Base-by-base conservation (phyloP, 345 rosid species). In the Sisymbrium irio region DNA sequence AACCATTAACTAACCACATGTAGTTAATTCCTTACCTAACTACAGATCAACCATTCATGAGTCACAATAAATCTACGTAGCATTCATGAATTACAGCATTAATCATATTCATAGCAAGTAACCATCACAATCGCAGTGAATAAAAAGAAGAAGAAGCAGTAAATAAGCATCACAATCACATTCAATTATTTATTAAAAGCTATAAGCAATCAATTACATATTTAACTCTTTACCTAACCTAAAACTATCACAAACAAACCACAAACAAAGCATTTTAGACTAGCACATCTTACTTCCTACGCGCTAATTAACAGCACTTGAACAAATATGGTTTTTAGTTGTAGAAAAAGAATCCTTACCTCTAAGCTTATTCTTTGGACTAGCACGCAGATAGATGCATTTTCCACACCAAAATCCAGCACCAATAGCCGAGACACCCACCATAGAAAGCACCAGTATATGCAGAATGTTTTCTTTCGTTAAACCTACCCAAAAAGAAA, bases 391-490 rank as follows among this genome's bases (percentile, higher is more conserved):
- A 64, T 70, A 77, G 7, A 77, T 64, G 32, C 80, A 77, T 56
- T 77, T 77, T 0, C 80, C 76, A 70, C 72, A 77, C 72, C 67
- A 77, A 64, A 55, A 70, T 5, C 80, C 80, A 40, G 62, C 60
- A 64, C 72, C 54, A 47, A 77, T 46, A 70, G 76, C 72, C 66
- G 56, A 56, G 30, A 64, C 67, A 70, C 67, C 17, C 32, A 63
- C 72, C 46, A 55, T 7, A 46, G 76, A 70, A 42, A 76, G 17
- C 40, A 47, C 18, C 15, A 70, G 18, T 46, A 76, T n/a, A 19
- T 18, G 20, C 66, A 28, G 3, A 18, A 76, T 22, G 44, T 25
- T 10, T 4, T 37, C 71, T 45, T 56, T 62, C 8, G 71, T 63
- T 8, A 63, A 44, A 70, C 25, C 79, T 76, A 46, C n/a, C n/a